These are phyloP conservation scores for Oryza nivara DNA, from an alignment of 176 grass and related monocot genomes.

Conservation along the genomic window DNA sequence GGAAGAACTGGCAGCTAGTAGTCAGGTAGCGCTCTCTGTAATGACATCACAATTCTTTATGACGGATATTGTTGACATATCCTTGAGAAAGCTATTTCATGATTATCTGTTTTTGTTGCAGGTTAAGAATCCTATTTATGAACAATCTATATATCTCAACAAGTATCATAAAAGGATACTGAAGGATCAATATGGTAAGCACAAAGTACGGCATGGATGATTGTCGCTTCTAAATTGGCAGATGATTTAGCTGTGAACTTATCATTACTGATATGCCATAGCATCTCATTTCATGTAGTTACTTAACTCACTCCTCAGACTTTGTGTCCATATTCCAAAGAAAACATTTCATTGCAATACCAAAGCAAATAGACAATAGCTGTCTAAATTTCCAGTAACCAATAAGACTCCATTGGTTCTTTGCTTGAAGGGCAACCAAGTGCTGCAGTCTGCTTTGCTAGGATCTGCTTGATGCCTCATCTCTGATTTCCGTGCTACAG, in stretches of 20 bases:
- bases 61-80: conserved; percentile 34
- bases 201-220: not conserved
- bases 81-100: conserved; percentile 36
- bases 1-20: conserved; percentile 53
- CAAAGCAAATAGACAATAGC: conserved; percentile 21
- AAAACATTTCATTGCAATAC: conserved; percentile 10
- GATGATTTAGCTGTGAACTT: conserved; percentile 32
- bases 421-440: conserved; percentile 21
- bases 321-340: conserved; percentile 8
- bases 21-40: conserved; percentile 63
- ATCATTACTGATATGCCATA: not conserved
- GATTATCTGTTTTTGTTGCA: conserved; percentile 48
- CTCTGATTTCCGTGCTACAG: not conserved
- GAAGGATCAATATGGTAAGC: conserved; percentile 86
- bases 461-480: conserved; percentile 9
- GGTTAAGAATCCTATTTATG: conserved; percentile 71
- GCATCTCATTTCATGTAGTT: conserved; percentile 37
- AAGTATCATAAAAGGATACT: conserved; percentile 71
- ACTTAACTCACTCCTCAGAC: conserved; percentile 29
- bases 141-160: conserved; percentile 73
- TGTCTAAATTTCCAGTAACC: conserved; percentile 22
- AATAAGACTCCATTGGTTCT: not conserved
- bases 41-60: conserved; percentile 33
- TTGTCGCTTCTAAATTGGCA: conserved; percentile 35
- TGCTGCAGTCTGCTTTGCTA: conserved; percentile 27